Conservation (phyloP, 2,329 filamentous ascomycete genomes). For the Neopestalotiopsis rosae region DNA sequence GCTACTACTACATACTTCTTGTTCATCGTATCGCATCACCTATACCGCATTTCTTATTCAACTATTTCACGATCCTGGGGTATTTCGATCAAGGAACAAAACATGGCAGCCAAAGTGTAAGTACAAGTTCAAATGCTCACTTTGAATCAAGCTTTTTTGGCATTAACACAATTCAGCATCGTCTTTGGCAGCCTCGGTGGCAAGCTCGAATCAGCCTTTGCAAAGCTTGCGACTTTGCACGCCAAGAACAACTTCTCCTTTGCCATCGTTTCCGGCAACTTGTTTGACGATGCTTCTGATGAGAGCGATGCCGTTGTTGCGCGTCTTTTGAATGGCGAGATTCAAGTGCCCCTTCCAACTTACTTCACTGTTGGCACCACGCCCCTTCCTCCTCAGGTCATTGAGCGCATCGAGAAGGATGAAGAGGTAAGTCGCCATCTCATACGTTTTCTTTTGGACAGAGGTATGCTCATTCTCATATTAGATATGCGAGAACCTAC, state of each 20-base stretch:
- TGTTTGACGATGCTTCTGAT: constrained; percentile 65
- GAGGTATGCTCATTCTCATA: background rate
- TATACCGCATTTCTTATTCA: background rate
- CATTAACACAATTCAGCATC: constrained; percentile 56
- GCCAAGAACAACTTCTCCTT: constrained; percentile 88
- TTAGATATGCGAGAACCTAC: constrained; percentile 84
- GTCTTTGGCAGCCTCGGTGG: constrained; percentile 86
- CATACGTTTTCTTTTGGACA: background rate
- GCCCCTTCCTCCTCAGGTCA: constrained; percentile 72
- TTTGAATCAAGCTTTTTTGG: background rate
- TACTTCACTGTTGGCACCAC: constrained; percentile 86
- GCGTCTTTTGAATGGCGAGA: constrained; percentile 73
- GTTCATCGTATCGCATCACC: background rate
- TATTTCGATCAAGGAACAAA: constrained; percentile 25
- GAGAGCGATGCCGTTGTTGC: constrained; percentile 64
- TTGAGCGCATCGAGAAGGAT: constrained; percentile 75
- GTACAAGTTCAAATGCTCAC: constrained; percentile 22
- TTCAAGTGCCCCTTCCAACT: constrained; percentile 78
- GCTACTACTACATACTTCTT: background rate
- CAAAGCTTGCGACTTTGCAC: constrained; percentile 81
- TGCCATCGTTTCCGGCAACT: constrained; percentile 81
- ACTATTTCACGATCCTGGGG: background rate
- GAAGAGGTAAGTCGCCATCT: constrained; percentile 52
- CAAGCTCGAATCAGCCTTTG: constrained; percentile 75
- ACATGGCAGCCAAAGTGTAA: constrained; percentile 58